These are phyloP conservation scores for Monosporascus sp. DNA, from an alignment of 2,329 filamentous ascomycete species.

Conservation along the genomic window DNA sequence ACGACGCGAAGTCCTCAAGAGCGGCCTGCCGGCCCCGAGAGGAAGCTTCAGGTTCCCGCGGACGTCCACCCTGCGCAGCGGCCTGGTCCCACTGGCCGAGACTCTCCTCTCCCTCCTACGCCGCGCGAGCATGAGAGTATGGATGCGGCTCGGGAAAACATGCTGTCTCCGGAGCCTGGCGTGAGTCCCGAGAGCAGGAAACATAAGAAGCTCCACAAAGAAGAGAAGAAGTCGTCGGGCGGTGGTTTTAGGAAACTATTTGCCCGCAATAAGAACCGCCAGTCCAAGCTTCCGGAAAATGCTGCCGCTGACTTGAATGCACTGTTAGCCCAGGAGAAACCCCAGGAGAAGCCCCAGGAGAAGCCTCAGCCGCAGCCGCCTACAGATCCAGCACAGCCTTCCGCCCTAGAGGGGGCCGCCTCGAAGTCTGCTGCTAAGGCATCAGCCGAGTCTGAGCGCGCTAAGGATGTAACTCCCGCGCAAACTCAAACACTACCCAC, in stretches of 20 bases:
- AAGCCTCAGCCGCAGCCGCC: conserved; percentile 17
- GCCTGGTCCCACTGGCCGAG: conserved; percentile 25
- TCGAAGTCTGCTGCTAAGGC: conserved; percentile 15
- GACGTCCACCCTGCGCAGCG: conserved; percentile 33
- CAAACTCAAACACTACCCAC: conserved; percentile 18
- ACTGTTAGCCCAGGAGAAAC: conserved; percentile 40
- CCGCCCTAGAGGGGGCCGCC: conserved; percentile 18
- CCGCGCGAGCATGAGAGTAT: conserved; percentile 32
- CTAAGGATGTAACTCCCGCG: conserved; percentile 23
- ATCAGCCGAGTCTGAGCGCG: conserved; percentile 18
- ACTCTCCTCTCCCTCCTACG: conserved; percentile 35
- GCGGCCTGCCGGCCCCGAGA: conserved; percentile 28
- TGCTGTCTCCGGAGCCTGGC: conserved; percentile 35
- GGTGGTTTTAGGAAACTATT: conserved; percentile 63
- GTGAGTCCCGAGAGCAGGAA: conserved; percentile 43
- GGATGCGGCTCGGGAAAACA: conserved; percentile 32
- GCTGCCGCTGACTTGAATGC: conserved; percentile 46
- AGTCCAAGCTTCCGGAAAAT: conserved; percentile 52
- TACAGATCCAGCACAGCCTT: conserved; percentile 21
- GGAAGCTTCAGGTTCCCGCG: conserved; percentile 30
- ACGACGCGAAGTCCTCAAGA: too few species aligned
- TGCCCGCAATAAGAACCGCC: conserved; percentile 55
- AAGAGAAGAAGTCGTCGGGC: conserved; percentile 30
- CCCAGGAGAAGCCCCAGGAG: neutral
- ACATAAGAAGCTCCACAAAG: conserved; percentile 53